Base-by-base conservation (phyloP, 2,329 filamentous ascomycete genomes). In the Ascochyta clinopodiicola region DNA sequence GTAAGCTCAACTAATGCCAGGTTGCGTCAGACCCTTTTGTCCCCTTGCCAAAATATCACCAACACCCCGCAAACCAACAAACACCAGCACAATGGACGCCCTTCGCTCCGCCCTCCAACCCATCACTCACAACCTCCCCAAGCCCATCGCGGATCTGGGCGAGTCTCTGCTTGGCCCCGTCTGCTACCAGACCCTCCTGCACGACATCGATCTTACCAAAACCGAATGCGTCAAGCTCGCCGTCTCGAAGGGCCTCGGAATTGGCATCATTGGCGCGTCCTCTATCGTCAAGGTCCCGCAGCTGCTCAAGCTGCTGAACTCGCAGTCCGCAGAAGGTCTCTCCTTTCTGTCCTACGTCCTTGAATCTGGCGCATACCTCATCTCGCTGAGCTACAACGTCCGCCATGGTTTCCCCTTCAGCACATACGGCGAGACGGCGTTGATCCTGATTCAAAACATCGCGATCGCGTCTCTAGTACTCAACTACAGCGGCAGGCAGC, bases 251-350 rank as follows among this genome's bases (percentile, higher is more conserved):
- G 92, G 84, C 3, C 87, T 99, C 15, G 94, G 95, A 53, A 88
- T 98, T 66, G 95, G 88, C 75, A 99, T 99, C 78, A 92, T 99
- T 72, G 89, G 85, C 64, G 92, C 92, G 48, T 93, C 90, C 25
- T 88, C 91, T 50, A 87, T 98, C 68, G 93, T 99, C 81, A 99
- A 99, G 81, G 87, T 99, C 24, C 95, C 95, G 0, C 95, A 99
- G 81, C 94, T 99, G 73, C 77, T 97, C 76, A 99, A 99, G 82
- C 87, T 99, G 46, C 78, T 95, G 70, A 83, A 83, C 71, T 92
- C 91, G 43, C 85, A 87, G 69, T 96, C 92, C 44, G 87, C 92
- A 25, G 85, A 86, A 39, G 95, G 95, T 66, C 85, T 99, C 59
- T 92, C 88, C 44, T 96, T 98, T 79, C 84, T 96, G 39, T 90